Evolutionary conservation across 2,329 filamentous ascomycete genomes (phyloP).

Genomic region (Ramularia endophylla): DNA sequence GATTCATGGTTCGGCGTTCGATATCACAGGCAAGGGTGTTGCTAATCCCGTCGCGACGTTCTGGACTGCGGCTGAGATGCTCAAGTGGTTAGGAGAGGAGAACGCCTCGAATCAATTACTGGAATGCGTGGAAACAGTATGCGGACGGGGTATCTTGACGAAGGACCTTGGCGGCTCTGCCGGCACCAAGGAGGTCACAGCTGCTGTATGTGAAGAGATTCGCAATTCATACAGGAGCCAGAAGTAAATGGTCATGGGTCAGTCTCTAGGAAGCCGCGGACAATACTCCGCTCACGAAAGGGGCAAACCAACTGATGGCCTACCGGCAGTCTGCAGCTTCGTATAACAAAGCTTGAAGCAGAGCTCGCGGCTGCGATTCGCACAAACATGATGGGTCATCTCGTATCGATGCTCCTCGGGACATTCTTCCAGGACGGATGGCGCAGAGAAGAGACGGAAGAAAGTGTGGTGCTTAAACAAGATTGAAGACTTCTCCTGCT

Average conservation of each 20-base stretch:
- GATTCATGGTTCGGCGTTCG: conserved; percentile 52
- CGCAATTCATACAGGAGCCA: conserved; percentile 13
- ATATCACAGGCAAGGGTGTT: conserved; percentile 58
- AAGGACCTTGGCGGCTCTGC: conserved; percentile 48
- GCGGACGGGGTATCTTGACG: conserved; percentile 47
- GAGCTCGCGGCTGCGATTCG: too few species aligned
- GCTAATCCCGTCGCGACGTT: conserved; percentile 53
- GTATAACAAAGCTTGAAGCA: too few species aligned
- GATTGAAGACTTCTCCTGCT: too few species aligned
- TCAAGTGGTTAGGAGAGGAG: conserved; percentile 52
- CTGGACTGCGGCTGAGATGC: conserved; percentile 55
- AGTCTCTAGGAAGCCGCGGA: too few species aligned
- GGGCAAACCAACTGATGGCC: too few species aligned
- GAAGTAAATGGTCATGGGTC: background rate
- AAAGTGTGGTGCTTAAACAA: too few species aligned
- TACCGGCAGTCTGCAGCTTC: too few species aligned
- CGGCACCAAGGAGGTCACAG: conserved; percentile 38
- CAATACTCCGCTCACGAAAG: too few species aligned
- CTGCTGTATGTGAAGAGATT: conserved; percentile 38
- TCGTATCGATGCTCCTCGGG: conserved; percentile 1
- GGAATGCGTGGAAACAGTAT: conserved; percentile 49
- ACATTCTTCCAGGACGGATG: too few species aligned
- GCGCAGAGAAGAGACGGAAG: too few species aligned
- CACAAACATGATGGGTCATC: background rate
- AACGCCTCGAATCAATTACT: conserved; percentile 47